Percentiles rank a stretch among this genome's conserved stretches.
These are phyloP conservation scores for Fimicolochytrium jonesii DNA, from an alignment of 192 early-diverging fungal genomes.

Conservation along the genomic window DNA sequence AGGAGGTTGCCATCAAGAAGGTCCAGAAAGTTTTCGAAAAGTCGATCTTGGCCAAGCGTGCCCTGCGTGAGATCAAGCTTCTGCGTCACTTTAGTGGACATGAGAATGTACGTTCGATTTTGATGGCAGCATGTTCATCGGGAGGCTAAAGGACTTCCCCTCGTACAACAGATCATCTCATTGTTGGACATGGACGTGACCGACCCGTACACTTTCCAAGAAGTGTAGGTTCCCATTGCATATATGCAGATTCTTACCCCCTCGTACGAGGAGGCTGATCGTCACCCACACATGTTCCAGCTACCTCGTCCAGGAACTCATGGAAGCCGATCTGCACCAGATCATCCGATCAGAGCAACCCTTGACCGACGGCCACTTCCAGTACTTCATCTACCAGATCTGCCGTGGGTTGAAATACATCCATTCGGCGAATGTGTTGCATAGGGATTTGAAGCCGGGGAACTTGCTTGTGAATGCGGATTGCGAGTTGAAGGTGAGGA, in stretches of 20 bases:
- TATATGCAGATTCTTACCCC: neutral
- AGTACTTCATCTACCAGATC: conserved; percentile 89
- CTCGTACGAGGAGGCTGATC: neutral
- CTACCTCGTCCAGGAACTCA: conserved; percentile 66
- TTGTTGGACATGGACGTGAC: conserved; percentile 68
- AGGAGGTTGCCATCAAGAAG: conserved; percentile 92
- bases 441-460: conserved; percentile 91
- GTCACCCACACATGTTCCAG: conserved; percentile 2
- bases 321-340: conserved; percentile 89
- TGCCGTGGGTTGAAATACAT: conserved; percentile 88
- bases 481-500: conserved; percentile 87
- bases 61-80: conserved; percentile 87
- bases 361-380: conserved; percentile 82
- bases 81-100: conserved; percentile 90
- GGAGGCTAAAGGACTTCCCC: no score
- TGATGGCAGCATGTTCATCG: no score
- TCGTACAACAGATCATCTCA: conserved; percentile 43
- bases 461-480: conserved; percentile 97
- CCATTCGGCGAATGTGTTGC: conserved; percentile 89
- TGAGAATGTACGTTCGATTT: conserved; percentile 80
- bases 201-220: conserved; percentile 49
- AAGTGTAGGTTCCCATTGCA: no score
- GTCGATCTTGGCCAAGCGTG: conserved; percentile 83
- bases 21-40: conserved; percentile 79
- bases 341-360: conserved; percentile 79